These are phyloP conservation scores for Penicillium argentinense DNA, from an alignment of 495 filamentous ascomycete species.

Conservation along the genomic window DNA sequence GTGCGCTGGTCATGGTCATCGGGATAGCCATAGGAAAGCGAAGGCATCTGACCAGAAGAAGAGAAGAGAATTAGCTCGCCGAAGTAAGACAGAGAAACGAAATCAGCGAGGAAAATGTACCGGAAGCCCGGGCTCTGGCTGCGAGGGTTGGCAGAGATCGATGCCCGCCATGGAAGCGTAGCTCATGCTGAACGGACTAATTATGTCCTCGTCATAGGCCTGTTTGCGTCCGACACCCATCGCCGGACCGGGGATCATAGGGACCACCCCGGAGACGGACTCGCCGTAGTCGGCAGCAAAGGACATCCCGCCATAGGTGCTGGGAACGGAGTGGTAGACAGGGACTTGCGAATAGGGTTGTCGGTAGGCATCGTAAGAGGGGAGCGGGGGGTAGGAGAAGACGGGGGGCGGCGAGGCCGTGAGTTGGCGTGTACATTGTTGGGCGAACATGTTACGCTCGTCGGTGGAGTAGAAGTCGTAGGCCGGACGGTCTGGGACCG, in stretches of 20 bases:
- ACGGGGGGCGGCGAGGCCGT: conserved; percentile 70
- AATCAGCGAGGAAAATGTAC: conserved; percentile 54
- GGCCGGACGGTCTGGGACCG: conserved; percentile 23
- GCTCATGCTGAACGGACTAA: conserved; percentile 75
- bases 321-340: conserved; percentile 63
- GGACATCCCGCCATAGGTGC: conserved; percentile 55
- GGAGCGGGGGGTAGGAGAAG: conserved; percentile 70
- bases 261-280: conserved; percentile 61
- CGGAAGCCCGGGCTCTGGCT: conserved; percentile 35
- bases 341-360: conserved; percentile 64
- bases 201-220: conserved; percentile 61
- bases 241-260: conserved; percentile 59
- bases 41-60: conserved; percentile 68
- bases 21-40: conserved; percentile 78
- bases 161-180: conserved; percentile 74
- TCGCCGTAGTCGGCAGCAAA: conserved; percentile 63
- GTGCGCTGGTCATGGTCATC: conserved; percentile 77
- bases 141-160: conserved; percentile 55
- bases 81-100: conserved; percentile 50
- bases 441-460: conserved; percentile 56
- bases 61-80: conserved; percentile 26
- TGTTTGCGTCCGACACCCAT: conserved; percentile 31
- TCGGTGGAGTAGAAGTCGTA: conserved; percentile 45
- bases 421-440: conserved; percentile 70
- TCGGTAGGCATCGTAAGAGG: conserved; percentile 64